Evolutionary conservation across 352 stramenopile species (phyloP).

Genomic region (Aphanomyces astaci): DNA sequence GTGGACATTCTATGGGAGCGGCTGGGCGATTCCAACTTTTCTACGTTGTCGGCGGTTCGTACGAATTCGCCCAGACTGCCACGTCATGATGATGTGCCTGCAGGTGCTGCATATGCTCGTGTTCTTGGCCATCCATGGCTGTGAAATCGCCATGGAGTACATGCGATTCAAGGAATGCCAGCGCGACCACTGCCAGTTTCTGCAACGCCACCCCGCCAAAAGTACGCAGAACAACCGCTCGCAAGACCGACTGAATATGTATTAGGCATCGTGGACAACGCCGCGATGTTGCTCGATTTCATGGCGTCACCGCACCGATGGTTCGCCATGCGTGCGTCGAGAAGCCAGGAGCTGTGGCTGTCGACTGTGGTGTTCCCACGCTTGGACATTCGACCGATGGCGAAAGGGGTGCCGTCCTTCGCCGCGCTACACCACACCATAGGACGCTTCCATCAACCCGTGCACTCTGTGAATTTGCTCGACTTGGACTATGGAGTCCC

Average conservation of each 20-base stretch:
- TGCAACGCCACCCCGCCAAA: neutral
- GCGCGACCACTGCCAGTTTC: conserved; percentile 9
- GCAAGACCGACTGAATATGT: neutral
- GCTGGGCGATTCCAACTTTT: neutral
- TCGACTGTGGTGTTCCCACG: neutral
- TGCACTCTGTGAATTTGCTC: conserved; percentile 18
- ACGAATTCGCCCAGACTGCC: no score
- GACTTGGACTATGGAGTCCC: conserved; percentile 4
- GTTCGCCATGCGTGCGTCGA: neutral
- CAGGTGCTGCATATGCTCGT: conserved; percentile 16
- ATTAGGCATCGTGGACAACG: conserved; percentile 4
- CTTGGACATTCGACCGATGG: neutral
- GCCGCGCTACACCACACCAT: neutral
- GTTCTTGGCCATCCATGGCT: conserved; percentile 4
- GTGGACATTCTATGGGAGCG: conserved; percentile 19
- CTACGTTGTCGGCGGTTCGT: neutral
- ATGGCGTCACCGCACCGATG: neutral
- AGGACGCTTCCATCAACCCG: conserved; percentile 11
- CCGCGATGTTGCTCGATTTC: conserved; percentile 7
- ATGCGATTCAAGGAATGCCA: conserved; percentile 18
- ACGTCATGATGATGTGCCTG: no score
- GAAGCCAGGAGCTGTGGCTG: neutral
- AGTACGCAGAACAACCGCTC: no score
- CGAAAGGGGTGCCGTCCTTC: neutral
- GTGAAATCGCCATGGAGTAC: conserved; percentile 17